Base-by-base conservation (phyloP, 2,329 filamentous ascomycete species). In the Simplicillium sp. region DNA sequence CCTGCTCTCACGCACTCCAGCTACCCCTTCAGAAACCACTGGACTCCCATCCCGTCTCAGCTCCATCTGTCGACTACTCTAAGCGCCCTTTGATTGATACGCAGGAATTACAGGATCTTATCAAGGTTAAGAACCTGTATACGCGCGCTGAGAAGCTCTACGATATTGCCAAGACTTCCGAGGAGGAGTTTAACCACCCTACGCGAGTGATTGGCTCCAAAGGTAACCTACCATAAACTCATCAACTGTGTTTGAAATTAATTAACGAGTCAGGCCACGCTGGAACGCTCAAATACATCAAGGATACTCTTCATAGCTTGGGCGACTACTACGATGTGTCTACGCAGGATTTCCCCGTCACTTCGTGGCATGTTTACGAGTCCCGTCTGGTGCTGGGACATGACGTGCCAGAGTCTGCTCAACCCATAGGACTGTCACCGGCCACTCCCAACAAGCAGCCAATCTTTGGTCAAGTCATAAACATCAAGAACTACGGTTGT, bases 201-300 rank as follows among this genome's bases (percentile, higher is more conserved):
- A 86, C 82, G 2, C 71, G 82, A 40, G 81, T 85, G 16, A 84
- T 86, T 48, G 81, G 82, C 25, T 82, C 78, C 46, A 54, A 71
- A 54, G 78, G 77, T 79, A 59, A 39, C 57, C 39, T 50, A 42
- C 48, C 43, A 9, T 25, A 9, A 25, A 5, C 5, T 9, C 20
- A 25, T 9, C 20, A 25, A 6, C 20, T 25, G 6, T 25, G 20
- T 25, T 25, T 25, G 20, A 25, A 25, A 6, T 25, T 25, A 25
- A 25, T 9, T 25, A 25, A 25, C 20, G 20, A 25, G 6, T 9
- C 46, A 74, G 81, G 80, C 18, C 82, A 85, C 50, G 52, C 65
- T n/a, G 75, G 68, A 32, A 84, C 81, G 0, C 61, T 85, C 34
- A 64, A 75, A 38, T 85, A 82, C 56, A 72, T 85, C 49, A 68